Evolutionary conservation across 2,329 filamentous ascomycete species (phyloP).

Genomic region (Talaromyces sp.): DNA sequence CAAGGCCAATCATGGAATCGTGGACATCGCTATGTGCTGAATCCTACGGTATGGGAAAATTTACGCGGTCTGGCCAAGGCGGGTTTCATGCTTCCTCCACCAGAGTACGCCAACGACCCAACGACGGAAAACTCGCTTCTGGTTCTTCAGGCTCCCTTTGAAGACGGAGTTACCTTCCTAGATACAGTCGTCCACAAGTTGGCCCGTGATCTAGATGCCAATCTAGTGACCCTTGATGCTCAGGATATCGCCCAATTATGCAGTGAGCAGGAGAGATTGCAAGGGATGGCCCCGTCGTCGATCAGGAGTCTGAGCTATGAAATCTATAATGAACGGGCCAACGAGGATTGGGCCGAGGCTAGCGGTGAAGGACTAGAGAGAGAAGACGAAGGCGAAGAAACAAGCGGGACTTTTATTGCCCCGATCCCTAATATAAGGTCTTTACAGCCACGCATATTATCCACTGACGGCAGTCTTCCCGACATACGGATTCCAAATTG

Average conservation of each 20-base stretch:
- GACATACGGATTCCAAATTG: conserved; percentile 30
- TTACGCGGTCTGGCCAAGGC: conserved; percentile 48
- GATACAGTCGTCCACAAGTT: conserved; percentile 59
- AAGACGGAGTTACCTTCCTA: conserved; percentile 51
- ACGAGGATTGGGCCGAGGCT: not conserved
- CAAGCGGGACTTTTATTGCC: conserved; percentile 3
- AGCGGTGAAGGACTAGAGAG: conserved; percentile 42
- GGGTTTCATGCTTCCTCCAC: conserved; percentile 41
- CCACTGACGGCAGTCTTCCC: conserved; percentile 13
- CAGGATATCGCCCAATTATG: conserved; percentile 43
- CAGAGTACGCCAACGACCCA: conserved; percentile 41
- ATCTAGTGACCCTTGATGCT: conserved; percentile 40
- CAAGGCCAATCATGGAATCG: not conserved
- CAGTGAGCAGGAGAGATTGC: conserved; percentile 36
- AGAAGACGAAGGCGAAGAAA: conserved; percentile 38
- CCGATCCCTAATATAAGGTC: not conserved
- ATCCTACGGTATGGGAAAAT: conserved; percentile 42
- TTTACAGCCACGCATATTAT: conserved; percentile 5
- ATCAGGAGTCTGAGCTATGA: conserved; percentile 51
- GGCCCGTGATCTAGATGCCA: conserved; percentile 51
- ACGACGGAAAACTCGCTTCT: conserved; percentile 52
- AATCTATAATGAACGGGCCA: conserved; percentile 33
- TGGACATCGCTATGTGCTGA: conserved; percentile 33
- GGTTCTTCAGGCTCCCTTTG: conserved; percentile 55
- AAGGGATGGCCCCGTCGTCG: conserved; percentile 26